Evolutionary conservation across 164 flowering plant species (phyloP).

Genomic region (Vitis cinerea): DNA sequence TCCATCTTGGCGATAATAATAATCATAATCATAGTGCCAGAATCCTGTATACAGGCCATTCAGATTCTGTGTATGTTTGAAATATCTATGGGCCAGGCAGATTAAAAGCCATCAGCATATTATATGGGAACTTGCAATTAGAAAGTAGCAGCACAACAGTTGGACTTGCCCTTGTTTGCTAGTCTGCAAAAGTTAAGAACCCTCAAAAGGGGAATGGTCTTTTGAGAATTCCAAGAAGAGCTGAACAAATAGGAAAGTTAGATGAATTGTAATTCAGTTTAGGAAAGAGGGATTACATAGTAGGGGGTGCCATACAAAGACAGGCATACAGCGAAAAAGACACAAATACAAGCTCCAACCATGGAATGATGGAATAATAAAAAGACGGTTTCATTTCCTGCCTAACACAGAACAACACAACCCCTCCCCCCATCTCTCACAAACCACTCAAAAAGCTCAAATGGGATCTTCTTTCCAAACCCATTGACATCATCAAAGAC

Average conservation of each 20-base stretch:
- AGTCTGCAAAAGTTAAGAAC: background rate
- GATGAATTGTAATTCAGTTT: background rate
- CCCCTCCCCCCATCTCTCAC: background rate
- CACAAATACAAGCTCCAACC: background rate
- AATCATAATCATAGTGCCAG: background rate
- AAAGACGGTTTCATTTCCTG: background rate
- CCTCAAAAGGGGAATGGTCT: background rate
- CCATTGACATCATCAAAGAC: constrained; percentile 18
- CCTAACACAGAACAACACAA: background rate
- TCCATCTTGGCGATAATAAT: too few species aligned
- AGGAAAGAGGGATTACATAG: background rate
- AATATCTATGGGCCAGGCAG: background rate
- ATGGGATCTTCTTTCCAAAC: constrained; percentile 19
- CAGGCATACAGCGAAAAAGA: background rate
- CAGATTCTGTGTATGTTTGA: background rate
- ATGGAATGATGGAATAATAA: background rate
- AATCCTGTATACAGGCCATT: background rate
- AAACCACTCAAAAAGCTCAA: constrained; percentile 12
- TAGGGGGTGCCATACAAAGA: background rate
- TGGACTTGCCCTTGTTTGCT: too few species aligned
- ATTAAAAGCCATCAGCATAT: background rate
- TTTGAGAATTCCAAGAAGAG: background rate
- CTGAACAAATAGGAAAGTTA: background rate
- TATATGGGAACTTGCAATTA: background rate
- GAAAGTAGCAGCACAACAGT: background rate